Conservation (phyloP, 2,329 filamentous ascomycete species). For the Dothiorella sarmentorum region DNA sequence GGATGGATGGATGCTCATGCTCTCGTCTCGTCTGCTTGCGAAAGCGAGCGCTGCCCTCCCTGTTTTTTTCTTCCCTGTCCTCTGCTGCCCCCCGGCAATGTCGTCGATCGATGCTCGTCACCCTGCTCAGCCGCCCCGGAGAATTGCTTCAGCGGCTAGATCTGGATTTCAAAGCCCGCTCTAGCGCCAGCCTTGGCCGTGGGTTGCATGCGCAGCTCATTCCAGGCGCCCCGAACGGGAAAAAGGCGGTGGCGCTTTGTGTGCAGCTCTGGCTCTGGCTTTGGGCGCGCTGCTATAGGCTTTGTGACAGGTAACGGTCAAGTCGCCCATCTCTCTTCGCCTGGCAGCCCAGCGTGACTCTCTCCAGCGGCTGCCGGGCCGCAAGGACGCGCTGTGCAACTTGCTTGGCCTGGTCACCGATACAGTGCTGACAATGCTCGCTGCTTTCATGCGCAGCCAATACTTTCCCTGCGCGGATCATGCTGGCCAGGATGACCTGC, state of each 20-base stretch:
- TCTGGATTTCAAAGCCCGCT: constrained; percentile 1
- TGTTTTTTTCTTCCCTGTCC: too few species aligned
- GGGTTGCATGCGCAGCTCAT: constrained; percentile 1
- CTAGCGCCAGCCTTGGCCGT: not conserved
- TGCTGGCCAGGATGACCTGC: constrained; percentile 20
- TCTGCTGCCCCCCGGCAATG: not conserved
- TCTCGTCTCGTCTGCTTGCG: not conserved
- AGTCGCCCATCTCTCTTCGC: constrained; percentile 4
- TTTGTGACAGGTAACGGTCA: constrained; percentile 37
- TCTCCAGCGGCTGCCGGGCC: constrained; percentile 31
- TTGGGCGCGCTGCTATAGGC: constrained; percentile 18
- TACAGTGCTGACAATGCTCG: constrained; percentile 30
- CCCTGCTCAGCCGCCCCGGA: constrained; percentile 15
- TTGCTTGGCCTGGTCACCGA: constrained; percentile 25
- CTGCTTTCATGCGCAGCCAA: constrained; percentile 27
- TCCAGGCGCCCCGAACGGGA: constrained; percentile 13
- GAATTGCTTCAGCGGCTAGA: constrained; percentile 16
- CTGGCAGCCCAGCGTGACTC: constrained; percentile 24
- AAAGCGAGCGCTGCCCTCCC: not conserved
- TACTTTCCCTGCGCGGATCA: constrained; percentile 22
- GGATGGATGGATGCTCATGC: too few species aligned
- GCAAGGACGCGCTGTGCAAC: constrained; percentile 27
- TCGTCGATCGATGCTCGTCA: not conserved
- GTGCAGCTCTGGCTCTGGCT: constrained; percentile 5
- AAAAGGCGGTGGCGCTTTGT: constrained; percentile 23